These are phyloP conservation scores for Sugiyamaella floridensis DNA, from an alignment of 805 yeast species.

Conservation along the genomic window DNA sequence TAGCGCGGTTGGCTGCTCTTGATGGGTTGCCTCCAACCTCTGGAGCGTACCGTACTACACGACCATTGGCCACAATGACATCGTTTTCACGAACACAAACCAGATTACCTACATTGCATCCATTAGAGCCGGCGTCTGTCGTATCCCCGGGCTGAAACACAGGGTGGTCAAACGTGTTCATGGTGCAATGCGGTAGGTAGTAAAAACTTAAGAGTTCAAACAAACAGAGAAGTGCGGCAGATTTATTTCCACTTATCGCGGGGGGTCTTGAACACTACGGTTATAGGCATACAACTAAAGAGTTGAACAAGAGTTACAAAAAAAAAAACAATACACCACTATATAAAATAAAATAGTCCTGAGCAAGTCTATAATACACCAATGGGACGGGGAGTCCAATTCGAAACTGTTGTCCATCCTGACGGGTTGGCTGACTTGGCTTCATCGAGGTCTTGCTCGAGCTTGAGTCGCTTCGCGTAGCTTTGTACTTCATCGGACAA, in stretches of 20 bases:
- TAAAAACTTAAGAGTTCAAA: not conserved
- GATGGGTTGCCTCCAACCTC: not conserved
- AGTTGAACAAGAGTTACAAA: too few relatives aligned
- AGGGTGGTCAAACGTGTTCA: not conserved
- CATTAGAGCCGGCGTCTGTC: not conserved
- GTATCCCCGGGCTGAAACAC: not conserved
- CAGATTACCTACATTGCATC: slow-evolving; percentile 2
- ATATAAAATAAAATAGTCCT: too few relatives aligned
- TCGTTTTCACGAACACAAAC: slow-evolving; percentile 20
- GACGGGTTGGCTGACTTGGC: not conserved
- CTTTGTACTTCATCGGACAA: slow-evolving; percentile 12
- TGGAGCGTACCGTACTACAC: not conserved
- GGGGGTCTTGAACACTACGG: too few relatives aligned
- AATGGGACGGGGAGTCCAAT: slow-evolving; percentile 19
- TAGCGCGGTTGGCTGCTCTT: not conserved
- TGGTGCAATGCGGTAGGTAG: not conserved
- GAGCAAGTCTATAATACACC: slow-evolving; percentile 12
- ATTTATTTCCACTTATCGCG: too few relatives aligned
- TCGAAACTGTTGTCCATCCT: slow-evolving; percentile 10
- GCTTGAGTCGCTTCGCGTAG: slow-evolving; percentile 8
- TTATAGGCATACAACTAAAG: too few relatives aligned
- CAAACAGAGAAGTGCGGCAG: too few relatives aligned
- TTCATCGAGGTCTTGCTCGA: not conserved
- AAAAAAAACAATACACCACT: too few relatives aligned
- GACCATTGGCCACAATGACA: slow-evolving; percentile 31